These are phyloP conservation scores for Claviceps capensis DNA, from an alignment of 2,329 filamentous ascomycete species.

Conservation along the genomic window DNA sequence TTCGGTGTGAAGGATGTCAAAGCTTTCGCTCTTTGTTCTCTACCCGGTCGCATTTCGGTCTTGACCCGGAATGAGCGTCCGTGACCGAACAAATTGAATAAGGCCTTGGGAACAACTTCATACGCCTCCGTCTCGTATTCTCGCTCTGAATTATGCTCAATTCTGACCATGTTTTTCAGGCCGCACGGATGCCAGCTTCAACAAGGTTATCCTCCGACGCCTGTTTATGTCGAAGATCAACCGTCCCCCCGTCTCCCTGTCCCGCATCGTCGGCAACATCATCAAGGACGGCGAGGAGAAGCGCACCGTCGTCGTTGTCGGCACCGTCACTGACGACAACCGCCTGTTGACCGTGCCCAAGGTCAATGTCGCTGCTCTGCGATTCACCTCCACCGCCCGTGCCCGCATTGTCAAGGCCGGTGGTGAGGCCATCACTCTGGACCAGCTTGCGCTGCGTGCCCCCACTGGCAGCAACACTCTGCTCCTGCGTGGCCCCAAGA, in stretches of 20 bases:
- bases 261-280: constrained; percentile 66
- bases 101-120: no score
- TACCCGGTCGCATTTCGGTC: background rate
- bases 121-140: no score
- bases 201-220: constrained; percentile 95
- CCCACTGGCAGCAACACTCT: constrained; percentile 96
- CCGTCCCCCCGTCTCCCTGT: constrained; percentile 88
- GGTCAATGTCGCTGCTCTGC: constrained; percentile 82
- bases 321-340: constrained; percentile 96
- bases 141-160: background rate
- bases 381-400: constrained; percentile 92
- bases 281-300: constrained; percentile 50
- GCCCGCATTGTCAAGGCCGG: constrained; percentile 87
- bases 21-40: background rate
- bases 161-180: constrained; percentile 33
- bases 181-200: constrained; percentile 95
- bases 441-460: constrained; percentile 90
- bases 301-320: constrained; percentile 88
- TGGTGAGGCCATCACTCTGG: constrained; percentile 88
- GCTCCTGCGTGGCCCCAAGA: constrained; percentile 96
- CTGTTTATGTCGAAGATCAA: constrained; percentile 99
- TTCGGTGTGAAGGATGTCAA: background rate
- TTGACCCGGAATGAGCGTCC: background rate
- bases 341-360: constrained; percentile 83
- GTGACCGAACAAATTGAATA: background rate